A percentile compares a stretch with the other conserved stretches of the same genome.
phyloP scores from a whole-genome alignment of 495 filamentous ascomycete genomes.

The Aspergillus saccharolyticus region DNA sequence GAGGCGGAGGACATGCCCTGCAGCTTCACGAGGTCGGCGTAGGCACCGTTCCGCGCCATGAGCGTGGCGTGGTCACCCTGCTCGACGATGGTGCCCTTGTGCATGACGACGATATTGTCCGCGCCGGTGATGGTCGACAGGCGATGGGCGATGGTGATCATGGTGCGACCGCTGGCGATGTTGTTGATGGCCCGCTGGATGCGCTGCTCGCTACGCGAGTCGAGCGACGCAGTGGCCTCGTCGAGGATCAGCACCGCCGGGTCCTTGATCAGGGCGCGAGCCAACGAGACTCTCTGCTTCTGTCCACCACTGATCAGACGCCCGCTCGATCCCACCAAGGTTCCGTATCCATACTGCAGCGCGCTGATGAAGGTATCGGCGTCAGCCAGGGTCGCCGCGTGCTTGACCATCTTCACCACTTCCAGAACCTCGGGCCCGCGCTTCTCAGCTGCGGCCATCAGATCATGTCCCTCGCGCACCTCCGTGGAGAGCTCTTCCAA shows the following conservation, averaged over 20 bases:
- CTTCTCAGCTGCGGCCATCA: constrained; percentile 28
- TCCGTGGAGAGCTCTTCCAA: constrained; percentile 30
- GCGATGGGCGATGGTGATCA: constrained; percentile 46
- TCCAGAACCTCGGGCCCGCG: constrained; percentile 29
- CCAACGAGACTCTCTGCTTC: constrained; percentile 62
- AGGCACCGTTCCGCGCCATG: constrained; percentile 37
- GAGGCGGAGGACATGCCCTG: constrained; percentile 32
- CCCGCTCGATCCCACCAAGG: constrained; percentile 51
- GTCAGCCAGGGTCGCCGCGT: constrained; percentile 41
- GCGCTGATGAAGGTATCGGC: constrained; percentile 39
- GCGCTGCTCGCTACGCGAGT: constrained; percentile 49
- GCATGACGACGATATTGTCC: constrained; percentile 62
- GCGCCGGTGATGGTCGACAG: constrained; percentile 51
- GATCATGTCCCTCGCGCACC: constrained; percentile 32
- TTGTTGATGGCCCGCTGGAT: constrained; percentile 49
- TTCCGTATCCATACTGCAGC: constrained; percentile 48
- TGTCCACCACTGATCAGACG: constrained; percentile 58
- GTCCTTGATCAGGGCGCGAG: constrained; percentile 67
- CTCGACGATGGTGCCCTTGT: constrained; percentile 51
- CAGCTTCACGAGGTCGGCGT: constrained; percentile 42
- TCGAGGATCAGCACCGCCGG: constrained; percentile 80
- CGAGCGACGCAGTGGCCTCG: constrained; percentile 65
- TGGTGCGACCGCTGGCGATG: constrained; percentile 41
- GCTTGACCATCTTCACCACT: constrained; percentile 33
- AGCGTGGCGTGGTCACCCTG: constrained; percentile 46